Percentiles rank a stretch among this genome's conserved stretches.
Evolutionary conservation across 352 stramenopile species (phyloP).

Genomic region (Peronospora destructor): DNA sequence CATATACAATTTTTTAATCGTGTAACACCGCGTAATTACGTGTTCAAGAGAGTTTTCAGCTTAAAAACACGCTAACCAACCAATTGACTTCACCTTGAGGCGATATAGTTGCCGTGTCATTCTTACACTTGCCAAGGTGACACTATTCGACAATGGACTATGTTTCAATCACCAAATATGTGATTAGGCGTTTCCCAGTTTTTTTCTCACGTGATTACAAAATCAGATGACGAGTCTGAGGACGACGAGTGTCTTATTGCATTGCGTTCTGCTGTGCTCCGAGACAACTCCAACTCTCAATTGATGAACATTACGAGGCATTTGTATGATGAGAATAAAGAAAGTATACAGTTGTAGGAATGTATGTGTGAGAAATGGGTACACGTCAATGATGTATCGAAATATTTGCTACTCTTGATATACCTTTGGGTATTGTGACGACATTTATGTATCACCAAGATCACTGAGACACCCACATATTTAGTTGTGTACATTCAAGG

Average conservation of each 20-base stretch:
- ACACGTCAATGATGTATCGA: constrained; percentile 66
- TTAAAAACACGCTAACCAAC: constrained; percentile 2
- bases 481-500: constrained; percentile 25
- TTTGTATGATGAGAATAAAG: constrained; percentile 93
- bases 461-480: constrained; percentile 78
- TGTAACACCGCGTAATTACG: constrained; percentile 18
- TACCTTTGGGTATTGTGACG: constrained; percentile 57
- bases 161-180: no score
- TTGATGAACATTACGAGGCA: constrained; percentile 86
- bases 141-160: background rate
- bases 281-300: constrained; percentile 43
- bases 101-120: constrained; percentile 1
- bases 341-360: no score
- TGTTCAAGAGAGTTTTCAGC: constrained; percentile 3
- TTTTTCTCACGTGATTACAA: constrained; percentile 81
- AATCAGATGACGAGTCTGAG: constrained; percentile 90
- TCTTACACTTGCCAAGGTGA: constrained; percentile 10
- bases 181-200: background rate
- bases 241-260: constrained; percentile 54
- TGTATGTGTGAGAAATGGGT: no score
- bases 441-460: constrained; percentile 86
- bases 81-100: constrained; percentile 2
- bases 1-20: background rate
- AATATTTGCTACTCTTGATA: constrained; percentile 91
- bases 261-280: constrained; percentile 75